Conservation (phyloP, 208 protist genomes). For the Vickermania spadyakhi region DNA sequence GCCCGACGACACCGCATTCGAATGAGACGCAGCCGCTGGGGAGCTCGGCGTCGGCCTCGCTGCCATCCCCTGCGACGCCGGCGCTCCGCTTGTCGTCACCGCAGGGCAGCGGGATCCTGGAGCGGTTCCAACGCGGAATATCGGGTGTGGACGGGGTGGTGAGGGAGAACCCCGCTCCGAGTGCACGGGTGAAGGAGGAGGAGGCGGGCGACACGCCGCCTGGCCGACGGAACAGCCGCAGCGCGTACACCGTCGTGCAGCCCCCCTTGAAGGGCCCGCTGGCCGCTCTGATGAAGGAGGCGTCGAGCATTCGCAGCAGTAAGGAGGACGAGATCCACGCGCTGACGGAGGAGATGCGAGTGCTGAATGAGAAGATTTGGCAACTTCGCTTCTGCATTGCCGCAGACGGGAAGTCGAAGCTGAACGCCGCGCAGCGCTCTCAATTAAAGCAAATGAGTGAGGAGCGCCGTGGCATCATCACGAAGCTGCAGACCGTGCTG, state of each 20-base stretch:
- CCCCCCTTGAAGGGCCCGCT: constrained; percentile 20
- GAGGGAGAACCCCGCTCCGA: not conserved
- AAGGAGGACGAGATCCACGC: constrained; percentile 63
- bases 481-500: constrained; percentile 38
- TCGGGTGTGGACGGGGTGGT: constrained; percentile 4
- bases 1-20: too few relatives aligned
- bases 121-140: constrained; percentile 14
- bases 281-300: constrained; percentile 46
- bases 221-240: not conserved
- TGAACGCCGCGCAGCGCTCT: constrained; percentile 5
- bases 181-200: not conserved
- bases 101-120: not conserved
- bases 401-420: constrained; percentile 1
- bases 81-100: not conserved
- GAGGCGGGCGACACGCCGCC: not conserved
- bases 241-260: not conserved
- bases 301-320: constrained; percentile 34
- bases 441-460: constrained; percentile 21
- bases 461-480: constrained; percentile 31
- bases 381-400: constrained; percentile 41
- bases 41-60: not conserved
- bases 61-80: not conserved
- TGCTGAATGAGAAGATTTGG: constrained; percentile 76
- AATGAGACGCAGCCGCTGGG: not conserved
- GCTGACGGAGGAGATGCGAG: constrained; percentile 58